These are phyloP conservation scores for Kodamaea laetipori DNA, from an alignment of 805 yeast genomes.

Conservation along the genomic window DNA sequence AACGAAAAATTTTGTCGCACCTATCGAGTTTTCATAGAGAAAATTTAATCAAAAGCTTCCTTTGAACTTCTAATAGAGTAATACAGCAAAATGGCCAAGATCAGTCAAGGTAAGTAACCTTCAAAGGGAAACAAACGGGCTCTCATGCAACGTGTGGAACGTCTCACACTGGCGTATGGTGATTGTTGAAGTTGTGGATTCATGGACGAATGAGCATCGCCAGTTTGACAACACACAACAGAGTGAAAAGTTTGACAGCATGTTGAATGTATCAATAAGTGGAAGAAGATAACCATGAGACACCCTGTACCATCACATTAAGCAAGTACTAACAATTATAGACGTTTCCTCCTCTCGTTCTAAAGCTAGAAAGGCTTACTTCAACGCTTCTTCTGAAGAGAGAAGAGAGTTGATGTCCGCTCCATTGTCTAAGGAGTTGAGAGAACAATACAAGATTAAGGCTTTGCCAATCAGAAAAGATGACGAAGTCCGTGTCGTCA, in stretches of 20 bases:
- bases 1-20: slow-evolving; percentile 13
- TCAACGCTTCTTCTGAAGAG: slow-evolving; percentile 94
- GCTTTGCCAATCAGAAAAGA: slow-evolving; percentile 97
- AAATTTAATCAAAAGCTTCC: slow-evolving; percentile 13
- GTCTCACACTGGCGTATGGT: not conserved
- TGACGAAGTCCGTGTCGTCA: slow-evolving; percentile 92
- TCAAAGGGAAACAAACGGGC: slow-evolving; percentile 13
- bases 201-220: too few relatives aligned
- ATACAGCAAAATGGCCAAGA: slow-evolving; percentile 55
- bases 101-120: slow-evolving; percentile 56
- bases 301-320: not conserved
- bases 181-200: not conserved
- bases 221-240: too few relatives aligned
- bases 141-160: not conserved
- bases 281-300: not conserved
- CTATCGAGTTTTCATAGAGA: not conserved
- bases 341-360: slow-evolving; percentile 99
- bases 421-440: slow-evolving; percentile 98
- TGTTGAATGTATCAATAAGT: too few relatives aligned
- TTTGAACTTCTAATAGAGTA: slow-evolving; percentile 14
- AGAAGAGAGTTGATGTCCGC: slow-evolving; percentile 96
- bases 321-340: slow-evolving; percentile 41
- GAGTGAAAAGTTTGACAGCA: too few relatives aligned
- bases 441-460: slow-evolving; percentile 94
- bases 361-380: slow-evolving; percentile 99